These are phyloP conservation scores for Agrostemma githago DNA, from an alignment of 148 eudicot genomes.

Conservation along the genomic window DNA sequence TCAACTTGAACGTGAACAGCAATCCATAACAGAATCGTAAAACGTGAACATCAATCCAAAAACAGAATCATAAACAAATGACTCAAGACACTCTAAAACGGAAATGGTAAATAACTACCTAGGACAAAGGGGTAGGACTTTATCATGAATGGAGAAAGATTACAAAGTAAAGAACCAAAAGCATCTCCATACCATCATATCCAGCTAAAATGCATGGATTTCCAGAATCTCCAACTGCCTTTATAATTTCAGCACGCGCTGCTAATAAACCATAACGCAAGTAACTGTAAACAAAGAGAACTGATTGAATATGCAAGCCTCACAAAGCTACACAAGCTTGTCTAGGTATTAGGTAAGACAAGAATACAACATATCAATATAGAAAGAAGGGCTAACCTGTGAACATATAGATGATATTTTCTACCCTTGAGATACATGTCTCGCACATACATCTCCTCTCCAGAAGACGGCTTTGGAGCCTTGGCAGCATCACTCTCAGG, in stretches of 20 bases:
- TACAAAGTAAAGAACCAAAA: not conserved
- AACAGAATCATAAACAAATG: not conserved
- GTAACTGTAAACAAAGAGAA: conserved; percentile 50
- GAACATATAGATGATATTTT: conserved; percentile 83
- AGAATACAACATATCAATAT: not conserved
- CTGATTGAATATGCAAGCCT: conserved; percentile 2
- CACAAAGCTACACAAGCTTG: not conserved
- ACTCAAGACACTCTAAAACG: not conserved
- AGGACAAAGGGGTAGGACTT: not conserved
- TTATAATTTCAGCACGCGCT: conserved; percentile 93
- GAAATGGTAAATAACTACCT: not conserved
- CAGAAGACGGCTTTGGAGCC: conserved; percentile 66
- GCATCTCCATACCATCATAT: conserved; percentile 51
- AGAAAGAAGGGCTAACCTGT: conserved; percentile 53
- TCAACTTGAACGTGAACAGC: not conserved
- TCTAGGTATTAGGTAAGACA: not conserved
- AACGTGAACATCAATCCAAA: not conserved
- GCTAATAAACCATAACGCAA: conserved; percentile 91
- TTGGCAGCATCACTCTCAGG: conserved; percentile 81
- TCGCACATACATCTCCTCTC: conserved; percentile 83
- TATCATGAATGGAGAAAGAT: not conserved
- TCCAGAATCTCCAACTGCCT: conserved; percentile 52
- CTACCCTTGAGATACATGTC: conserved; percentile 88
- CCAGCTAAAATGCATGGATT: conserved; percentile 76
- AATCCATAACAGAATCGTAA: not conserved